Conservation (phyloP, 257 asterid species). For the Solanum dulcamara region DNA sequence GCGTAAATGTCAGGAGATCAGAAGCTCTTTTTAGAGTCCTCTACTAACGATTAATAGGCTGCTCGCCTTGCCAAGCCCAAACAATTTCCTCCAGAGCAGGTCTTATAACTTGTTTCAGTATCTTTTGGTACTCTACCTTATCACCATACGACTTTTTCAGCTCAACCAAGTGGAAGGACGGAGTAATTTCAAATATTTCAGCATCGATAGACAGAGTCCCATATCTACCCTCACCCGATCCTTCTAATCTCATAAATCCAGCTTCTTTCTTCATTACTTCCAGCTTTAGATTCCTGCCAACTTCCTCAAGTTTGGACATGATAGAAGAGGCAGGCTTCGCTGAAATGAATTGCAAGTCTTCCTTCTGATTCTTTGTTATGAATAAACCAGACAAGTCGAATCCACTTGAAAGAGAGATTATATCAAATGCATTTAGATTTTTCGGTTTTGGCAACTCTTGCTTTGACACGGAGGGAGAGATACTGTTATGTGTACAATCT, state of each 20-base stretch:
- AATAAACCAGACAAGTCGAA: constrained; percentile 74
- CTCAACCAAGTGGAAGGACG: constrained; percentile 56
- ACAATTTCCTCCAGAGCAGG: constrained; percentile 35
- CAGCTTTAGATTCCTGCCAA: constrained; percentile 29
- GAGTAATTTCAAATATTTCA: constrained; percentile 38
- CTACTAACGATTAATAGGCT: background rate
- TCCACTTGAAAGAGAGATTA: constrained; percentile 73
- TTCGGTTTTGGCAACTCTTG: constrained; percentile 20
- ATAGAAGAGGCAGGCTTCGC: constrained; percentile 24
- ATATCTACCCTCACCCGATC: constrained; percentile 9
- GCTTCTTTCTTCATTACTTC: constrained; percentile 30
- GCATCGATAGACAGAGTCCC: constrained; percentile 30
- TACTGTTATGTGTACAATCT: background rate
- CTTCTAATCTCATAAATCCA: constrained; percentile 19
- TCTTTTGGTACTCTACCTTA: constrained; percentile 34
- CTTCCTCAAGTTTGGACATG: constrained; percentile 42
- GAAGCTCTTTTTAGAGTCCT: background rate
- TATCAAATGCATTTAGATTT: constrained; percentile 65
- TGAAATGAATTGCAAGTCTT: constrained; percentile 55
- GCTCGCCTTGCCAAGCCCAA: constrained; percentile 52
- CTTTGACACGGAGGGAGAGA: background rate
- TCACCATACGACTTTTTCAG: constrained; percentile 50
- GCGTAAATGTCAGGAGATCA: background rate
- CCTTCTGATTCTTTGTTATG: constrained; percentile 51
- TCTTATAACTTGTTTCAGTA: constrained; percentile 24